Percentiles rank a stretch among this genome's conserved stretches.
Evolutionary conservation across 1,284 basidiomycete species (phyloP).

Genomic region (Fereydounia khargensis): DNA sequence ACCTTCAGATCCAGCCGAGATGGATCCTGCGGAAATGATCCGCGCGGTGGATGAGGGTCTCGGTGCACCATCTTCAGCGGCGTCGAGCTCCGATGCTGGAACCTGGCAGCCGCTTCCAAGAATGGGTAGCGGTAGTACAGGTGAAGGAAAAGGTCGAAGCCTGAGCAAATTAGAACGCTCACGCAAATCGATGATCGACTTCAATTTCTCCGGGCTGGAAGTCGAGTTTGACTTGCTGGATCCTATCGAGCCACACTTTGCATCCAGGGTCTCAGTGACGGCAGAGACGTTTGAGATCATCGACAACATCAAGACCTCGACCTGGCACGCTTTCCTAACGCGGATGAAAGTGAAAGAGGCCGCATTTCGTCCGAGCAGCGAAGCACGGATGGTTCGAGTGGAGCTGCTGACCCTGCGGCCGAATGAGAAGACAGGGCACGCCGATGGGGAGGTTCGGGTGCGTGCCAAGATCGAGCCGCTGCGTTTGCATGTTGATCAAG

Average conservation of each 20-base stretch:
- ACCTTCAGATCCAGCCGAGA: constrained; percentile 22
- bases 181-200: constrained; percentile 77
- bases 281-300: constrained; percentile 74
- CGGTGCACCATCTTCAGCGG: constrained; percentile 61
- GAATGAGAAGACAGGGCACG: background rate
- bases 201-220: constrained; percentile 69
- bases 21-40: constrained; percentile 64
- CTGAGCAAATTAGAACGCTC: constrained; percentile 72
- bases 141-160: background rate
- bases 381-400: constrained; percentile 86
- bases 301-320: constrained; percentile 96
- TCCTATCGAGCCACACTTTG: constrained; percentile 13
- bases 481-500: constrained; percentile 91
- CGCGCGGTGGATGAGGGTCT: constrained; percentile 83
- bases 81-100: constrained; percentile 21
- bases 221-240: constrained; percentile 58
- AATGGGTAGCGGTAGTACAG: background rate
- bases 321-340: constrained; percentile 95
- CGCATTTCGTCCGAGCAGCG: constrained; percentile 71
- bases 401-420: constrained; percentile 63
- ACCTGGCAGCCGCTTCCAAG: constrained; percentile 42
- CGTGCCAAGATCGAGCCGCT: constrained; percentile 66
- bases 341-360: constrained; percentile 26
- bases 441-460: constrained; percentile 68
- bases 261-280: constrained; percentile 31